Conservation (phyloP, 345 rosid genomes). For the Syzygium oleosum region DNA sequence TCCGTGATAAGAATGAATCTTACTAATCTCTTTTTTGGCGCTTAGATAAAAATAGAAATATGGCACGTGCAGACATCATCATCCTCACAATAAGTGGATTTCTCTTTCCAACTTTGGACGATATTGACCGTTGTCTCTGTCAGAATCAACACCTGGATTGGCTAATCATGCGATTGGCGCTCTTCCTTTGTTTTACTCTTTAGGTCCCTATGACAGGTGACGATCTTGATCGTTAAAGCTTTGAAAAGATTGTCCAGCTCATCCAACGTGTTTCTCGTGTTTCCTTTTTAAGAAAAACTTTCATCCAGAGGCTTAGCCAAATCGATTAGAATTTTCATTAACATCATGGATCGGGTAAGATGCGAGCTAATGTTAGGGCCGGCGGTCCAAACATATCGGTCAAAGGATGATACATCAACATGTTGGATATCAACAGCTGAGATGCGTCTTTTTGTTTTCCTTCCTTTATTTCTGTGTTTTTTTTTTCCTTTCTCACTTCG, state of each 20-base stretch:
- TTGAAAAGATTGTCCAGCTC: neutral
- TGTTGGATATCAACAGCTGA: neutral
- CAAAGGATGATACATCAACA: neutral
- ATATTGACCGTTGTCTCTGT: neutral
- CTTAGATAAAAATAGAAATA: neutral
- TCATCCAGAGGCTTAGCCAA: neutral
- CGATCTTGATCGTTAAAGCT: neutral
- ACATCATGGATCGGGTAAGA: neutral
- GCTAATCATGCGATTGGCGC: neutral
- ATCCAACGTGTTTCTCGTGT: neutral
- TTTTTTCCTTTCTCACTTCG: accelerated
- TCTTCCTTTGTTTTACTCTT: neutral
- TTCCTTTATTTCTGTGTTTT: neutral
- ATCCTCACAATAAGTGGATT: neutral
- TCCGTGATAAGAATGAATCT: neutral
- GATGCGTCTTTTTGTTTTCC: neutral
- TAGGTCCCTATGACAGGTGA: neutral
- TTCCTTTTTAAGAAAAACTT: neutral
- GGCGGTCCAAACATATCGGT: neutral
- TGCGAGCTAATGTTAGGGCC: neutral
- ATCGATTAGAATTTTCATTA: neutral
- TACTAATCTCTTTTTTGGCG: neutral
- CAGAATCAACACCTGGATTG: too few species aligned
- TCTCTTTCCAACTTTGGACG: neutral
- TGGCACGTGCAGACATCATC: neutral